A percentile compares a stretch with the other conserved stretches of the same genome.
Evolutionary conservation across 2,329 filamentous ascomycete species (phyloP).

Genomic region (Metarhizium rileyi): DNA sequence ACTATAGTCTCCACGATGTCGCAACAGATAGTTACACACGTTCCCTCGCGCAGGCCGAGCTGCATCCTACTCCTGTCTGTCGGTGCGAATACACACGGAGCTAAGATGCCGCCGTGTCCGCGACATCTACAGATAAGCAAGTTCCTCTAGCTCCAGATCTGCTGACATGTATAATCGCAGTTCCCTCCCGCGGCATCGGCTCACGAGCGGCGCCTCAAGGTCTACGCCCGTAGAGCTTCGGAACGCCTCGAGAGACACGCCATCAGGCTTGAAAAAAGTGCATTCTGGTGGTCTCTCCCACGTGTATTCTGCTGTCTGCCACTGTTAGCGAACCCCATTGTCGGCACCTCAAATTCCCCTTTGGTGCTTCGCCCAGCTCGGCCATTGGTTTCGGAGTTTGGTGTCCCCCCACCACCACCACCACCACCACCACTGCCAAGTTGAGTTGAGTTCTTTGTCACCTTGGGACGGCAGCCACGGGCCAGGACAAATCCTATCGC

Average conservation of each 20-base stretch:
- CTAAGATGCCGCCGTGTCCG: background rate
- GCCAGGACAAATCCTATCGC: conserved; percentile 6
- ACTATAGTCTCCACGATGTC: background rate
- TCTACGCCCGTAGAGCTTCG: background rate
- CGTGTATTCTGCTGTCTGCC: background rate
- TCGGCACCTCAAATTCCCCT: conserved; percentile 9
- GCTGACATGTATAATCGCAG: background rate
- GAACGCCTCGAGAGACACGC: background rate
- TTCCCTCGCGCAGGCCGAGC: background rate
- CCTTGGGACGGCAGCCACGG: background rate
- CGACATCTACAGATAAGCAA: background rate
- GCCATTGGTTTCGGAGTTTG: conserved; percentile 17
- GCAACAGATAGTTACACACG: background rate
- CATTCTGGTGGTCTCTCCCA: background rate
- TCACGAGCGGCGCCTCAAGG: background rate
- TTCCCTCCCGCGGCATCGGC: background rate
- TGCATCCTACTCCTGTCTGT: background rate
- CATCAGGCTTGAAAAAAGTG: background rate
- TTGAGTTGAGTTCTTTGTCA: background rate
- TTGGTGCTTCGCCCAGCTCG: conserved; percentile 15
- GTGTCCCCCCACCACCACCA: background rate
- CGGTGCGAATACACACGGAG: background rate
- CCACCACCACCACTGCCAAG: background rate
- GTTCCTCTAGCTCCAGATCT: background rate
- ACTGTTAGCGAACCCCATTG: background rate